A percentile compares a stretch with the other conserved stretches of the same genome.
phyloP scores from a whole-genome alignment of 768 basidiomycete genomes.

The Trichaptum fuscoviolaceum region DNA sequence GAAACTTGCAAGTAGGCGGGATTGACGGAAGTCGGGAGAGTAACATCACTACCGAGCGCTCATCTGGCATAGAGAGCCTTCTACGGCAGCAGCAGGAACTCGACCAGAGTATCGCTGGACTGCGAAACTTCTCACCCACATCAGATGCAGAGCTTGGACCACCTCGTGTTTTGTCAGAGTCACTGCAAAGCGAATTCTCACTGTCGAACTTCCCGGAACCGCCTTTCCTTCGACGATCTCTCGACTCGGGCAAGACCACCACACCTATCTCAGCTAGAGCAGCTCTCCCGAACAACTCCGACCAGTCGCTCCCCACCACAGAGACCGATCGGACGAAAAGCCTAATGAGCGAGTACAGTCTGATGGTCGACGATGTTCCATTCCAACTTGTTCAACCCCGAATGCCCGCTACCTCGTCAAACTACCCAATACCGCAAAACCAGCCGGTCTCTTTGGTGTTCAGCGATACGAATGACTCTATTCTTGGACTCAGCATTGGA shows the following conservation, averaged over 20 bases:
- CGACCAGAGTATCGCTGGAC: conserved; percentile 56
- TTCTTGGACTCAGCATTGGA: neutral
- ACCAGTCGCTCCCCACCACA: neutral
- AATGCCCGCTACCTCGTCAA: conserved; percentile 16
- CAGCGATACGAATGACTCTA: conserved; percentile 4
- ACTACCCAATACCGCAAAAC: conserved; percentile 15
- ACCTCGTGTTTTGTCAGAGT: conserved; percentile 28
- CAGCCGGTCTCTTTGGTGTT: conserved; percentile 4
- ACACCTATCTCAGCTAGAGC: conserved; percentile 4
- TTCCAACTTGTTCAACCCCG: conserved; percentile 17
- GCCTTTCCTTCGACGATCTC: conserved; percentile 26
- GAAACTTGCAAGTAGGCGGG: conserved; percentile 9
- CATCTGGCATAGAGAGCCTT: conserved; percentile 26
- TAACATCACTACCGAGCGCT: conserved; percentile 8
- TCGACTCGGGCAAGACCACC: neutral
- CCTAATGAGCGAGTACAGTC: conserved; percentile 5
- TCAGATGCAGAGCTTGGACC: conserved; percentile 26
- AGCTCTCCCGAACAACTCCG: neutral
- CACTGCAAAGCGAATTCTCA: conserved; percentile 49
- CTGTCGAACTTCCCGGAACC: conserved; percentile 67
- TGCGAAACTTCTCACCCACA: conserved; percentile 36
- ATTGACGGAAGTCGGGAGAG: neutral
- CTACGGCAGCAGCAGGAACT: conserved; percentile 58
- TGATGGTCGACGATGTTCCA: conserved; percentile 12
- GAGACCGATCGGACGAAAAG: neutral